Evolutionary conservation across 768 basidiomycete species (phyloP).

Genomic region (Xanthoconium stramineum): DNA sequence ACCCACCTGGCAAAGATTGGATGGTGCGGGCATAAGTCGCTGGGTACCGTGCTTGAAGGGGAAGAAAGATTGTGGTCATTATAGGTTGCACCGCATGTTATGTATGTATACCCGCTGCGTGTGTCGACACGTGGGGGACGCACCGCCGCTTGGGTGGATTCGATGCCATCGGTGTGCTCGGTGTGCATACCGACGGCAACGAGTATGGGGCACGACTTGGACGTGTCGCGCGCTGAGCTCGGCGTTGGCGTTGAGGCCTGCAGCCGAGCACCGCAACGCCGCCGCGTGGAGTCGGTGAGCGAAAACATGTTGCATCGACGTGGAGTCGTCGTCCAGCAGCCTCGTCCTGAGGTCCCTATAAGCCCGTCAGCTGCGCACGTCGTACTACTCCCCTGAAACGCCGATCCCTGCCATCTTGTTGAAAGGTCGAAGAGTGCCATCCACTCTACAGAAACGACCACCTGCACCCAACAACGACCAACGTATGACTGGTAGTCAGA

Average conservation of each 20-base stretch:
- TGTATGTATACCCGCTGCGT: constrained; percentile 21
- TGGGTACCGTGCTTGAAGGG: constrained; percentile 1
- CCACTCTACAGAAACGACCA: constrained; percentile 19
- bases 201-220: constrained; percentile 12
- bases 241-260: neutral
- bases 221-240: constrained; percentile 17
- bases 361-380: constrained; percentile 3
- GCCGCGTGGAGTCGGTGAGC: constrained; percentile 17
- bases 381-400: neutral
- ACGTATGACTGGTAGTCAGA: constrained; percentile 7
- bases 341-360: constrained; percentile 13
- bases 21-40: constrained; percentile 15
- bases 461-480: constrained; percentile 6
- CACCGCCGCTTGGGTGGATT: constrained; percentile 13
- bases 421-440: constrained; percentile 16
- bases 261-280: neutral
- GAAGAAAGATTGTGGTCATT: neutral
- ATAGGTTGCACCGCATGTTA: neutral
- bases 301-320: constrained; percentile 19
- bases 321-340: constrained; percentile 1
- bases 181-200: constrained; percentile 7
- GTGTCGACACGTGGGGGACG: constrained; percentile 23
- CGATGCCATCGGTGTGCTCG: neutral
- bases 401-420: neutral
- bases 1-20: constrained; percentile 30